Conservation (phyloP, 2,329 filamentous ascomycete species). For the Paramyrothecium sp. region DNA sequence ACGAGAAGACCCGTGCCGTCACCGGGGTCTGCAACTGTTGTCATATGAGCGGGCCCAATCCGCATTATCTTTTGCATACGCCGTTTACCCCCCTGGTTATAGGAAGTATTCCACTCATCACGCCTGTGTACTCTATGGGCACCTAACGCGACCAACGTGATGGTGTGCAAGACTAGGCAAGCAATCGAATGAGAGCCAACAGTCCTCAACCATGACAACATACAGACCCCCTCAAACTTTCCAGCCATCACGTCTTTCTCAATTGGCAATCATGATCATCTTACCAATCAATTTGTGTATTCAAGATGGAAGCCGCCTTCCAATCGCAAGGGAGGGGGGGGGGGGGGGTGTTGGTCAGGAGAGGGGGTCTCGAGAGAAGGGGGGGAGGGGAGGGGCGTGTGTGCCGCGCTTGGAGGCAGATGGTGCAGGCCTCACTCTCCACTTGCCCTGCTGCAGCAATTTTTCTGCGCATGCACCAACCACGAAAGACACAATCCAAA, state of each 20-base stretch:
- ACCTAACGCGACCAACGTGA: neutral
- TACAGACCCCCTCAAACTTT: neutral
- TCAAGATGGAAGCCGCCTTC: neutral
- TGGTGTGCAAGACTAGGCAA: neutral
- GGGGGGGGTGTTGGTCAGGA: neutral
- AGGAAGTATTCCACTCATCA: neutral
- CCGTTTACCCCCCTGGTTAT: too few species aligned
- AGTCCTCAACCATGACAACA: neutral
- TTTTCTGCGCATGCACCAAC: neutral
- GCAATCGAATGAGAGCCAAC: neutral
- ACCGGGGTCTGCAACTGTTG: neutral
- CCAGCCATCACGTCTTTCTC: neutral
- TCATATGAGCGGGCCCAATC: neutral
- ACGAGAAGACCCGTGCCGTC: neutral
- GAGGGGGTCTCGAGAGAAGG: neutral
- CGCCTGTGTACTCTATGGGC: neutral
- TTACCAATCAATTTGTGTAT: neutral
- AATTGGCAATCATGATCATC: neutral
- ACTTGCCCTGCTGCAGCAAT: too few species aligned
- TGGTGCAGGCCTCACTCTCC: too few species aligned
- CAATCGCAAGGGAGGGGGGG: neutral
- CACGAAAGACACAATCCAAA: neutral
- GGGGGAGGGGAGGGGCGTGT: neutral
- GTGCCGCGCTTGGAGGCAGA: too few species aligned
- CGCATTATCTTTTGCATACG: too few species aligned